A percentile compares a stretch with the other conserved stretches of the same genome.
phyloP scores from a whole-genome alignment of 176 grass and related monocot species.

The Cenchrus purpureus region DNA sequence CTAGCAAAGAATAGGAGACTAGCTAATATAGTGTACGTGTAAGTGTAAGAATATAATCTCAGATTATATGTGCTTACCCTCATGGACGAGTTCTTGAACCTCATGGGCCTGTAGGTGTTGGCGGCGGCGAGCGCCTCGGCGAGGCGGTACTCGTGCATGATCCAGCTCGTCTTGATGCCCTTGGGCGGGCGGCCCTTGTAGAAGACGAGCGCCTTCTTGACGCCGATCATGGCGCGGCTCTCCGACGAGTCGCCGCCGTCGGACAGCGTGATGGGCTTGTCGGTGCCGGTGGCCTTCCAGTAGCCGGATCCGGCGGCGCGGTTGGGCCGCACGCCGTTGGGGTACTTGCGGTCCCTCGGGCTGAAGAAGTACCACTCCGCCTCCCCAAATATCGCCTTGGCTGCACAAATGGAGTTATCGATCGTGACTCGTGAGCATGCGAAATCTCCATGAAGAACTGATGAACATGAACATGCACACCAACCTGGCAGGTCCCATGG shows the following conservation, averaged over 20 bases:
- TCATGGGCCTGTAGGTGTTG: slow-evolving; percentile 25
- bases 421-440: not conserved
- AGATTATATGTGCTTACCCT: slow-evolving; percentile 26
- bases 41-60: not conserved
- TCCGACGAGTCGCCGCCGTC: not conserved
- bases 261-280: slow-evolving; percentile 46
- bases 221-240: slow-evolving; percentile 38
- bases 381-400: slow-evolving; percentile 46
- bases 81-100: slow-evolving; percentile 47
- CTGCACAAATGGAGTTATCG: not conserved
- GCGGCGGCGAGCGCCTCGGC: slow-evolving; percentile 39
- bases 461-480: not conserved
- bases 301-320: slow-evolving; percentile 53
- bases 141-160: slow-evolving; percentile 99
- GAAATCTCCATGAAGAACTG: not conserved
- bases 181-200: slow-evolving; percentile 58
- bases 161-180: slow-evolving; percentile 89
- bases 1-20: not conserved
- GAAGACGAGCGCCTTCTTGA: slow-evolving; percentile 63
- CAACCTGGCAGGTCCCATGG: slow-evolving; percentile 59
- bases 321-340: slow-evolving; percentile 60
- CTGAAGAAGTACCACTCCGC: slow-evolving; percentile 67
- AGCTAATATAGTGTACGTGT: not conserved
- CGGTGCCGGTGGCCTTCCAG: slow-evolving; percentile 45
- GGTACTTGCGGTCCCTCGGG: slow-evolving; percentile 61